phyloP scores from a whole-genome alignment of 768 basidiomycete genomes.

The Hygrocybe coccinea region DNA sequence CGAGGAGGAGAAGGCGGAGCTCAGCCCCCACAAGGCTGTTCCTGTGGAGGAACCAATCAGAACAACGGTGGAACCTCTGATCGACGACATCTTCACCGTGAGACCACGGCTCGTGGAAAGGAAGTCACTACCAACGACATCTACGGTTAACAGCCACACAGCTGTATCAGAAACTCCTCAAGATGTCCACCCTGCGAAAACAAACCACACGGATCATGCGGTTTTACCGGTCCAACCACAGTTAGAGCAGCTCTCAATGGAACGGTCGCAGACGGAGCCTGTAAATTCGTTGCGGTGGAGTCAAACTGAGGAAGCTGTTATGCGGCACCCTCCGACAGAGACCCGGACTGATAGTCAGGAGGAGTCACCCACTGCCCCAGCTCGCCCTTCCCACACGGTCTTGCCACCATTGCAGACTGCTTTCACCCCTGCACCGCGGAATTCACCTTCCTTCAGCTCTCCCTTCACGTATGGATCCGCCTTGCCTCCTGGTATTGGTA shows the following conservation, averaged over 20 bases:
- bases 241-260: conserved; percentile 37
- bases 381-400: conserved; percentile 23
- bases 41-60: conserved; percentile 16
- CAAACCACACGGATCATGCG: conserved; percentile 18
- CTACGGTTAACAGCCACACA: not conserved
- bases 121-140: conserved; percentile 25
- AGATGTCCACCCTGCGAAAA: conserved; percentile 18
- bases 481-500: conserved; percentile 69
- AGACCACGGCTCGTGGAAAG: conserved; percentile 43
- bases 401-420: conserved; percentile 40
- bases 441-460: conserved; percentile 61
- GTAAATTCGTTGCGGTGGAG: conserved; percentile 24
- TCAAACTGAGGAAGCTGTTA: conserved; percentile 46
- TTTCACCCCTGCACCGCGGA: conserved; percentile 41
- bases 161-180: not conserved
- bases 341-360: conserved; percentile 19
- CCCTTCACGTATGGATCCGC: conserved; percentile 57
- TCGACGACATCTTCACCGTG: conserved; percentile 59
- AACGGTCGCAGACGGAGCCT: conserved; percentile 32
- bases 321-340: conserved; percentile 33
- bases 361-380: conserved; percentile 3
- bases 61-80: conserved; percentile 33
- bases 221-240: conserved; percentile 33
- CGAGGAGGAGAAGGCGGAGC: conserved; percentile 36
- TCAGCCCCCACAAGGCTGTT: not conserved